Conservation (phyloP, 495 filamentous ascomycete genomes). For the Xylaria intraflava region DNA sequence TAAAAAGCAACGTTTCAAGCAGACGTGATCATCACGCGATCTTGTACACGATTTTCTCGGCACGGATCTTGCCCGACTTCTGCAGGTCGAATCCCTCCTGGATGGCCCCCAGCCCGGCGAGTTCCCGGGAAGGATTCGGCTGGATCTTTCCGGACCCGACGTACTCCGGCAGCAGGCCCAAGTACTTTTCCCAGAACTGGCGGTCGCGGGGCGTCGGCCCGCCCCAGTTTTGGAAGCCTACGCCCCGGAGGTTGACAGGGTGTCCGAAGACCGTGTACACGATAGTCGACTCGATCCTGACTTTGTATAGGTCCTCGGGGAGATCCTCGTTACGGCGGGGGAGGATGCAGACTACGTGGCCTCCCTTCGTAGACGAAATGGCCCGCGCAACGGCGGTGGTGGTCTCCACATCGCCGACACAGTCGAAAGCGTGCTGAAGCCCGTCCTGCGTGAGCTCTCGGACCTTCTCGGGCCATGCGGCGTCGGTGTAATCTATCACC, state of each 20-base stretch:
- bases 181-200: slow-evolving; percentile 22
- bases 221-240: slow-evolving; percentile 16
- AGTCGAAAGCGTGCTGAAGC: slow-evolving; percentile 19
- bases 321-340: slow-evolving; percentile 12
- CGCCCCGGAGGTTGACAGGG: slow-evolving; percentile 5
- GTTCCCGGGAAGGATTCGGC: slow-evolving; percentile 15
- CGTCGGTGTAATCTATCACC: slow-evolving; percentile 50
- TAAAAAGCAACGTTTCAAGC: too few relatives aligned
- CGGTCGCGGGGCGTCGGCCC: slow-evolving; percentile 18
- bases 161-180: slow-evolving; percentile 16
- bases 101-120: slow-evolving; percentile 28
- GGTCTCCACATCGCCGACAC: slow-evolving; percentile 10
- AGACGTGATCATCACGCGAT: slow-evolving; percentile 17
- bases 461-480: slow-evolving; percentile 18
- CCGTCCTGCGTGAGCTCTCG: slow-evolving; percentile 16
- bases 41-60: slow-evolving; percentile 32
- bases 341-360: slow-evolving; percentile 16
- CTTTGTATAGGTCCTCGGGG: slow-evolving; percentile 14
- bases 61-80: slow-evolving; percentile 26
- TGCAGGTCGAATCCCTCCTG: slow-evolving; percentile 25
- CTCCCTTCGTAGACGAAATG: slow-evolving; percentile 17
- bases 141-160: slow-evolving; percentile 18
- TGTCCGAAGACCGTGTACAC: slow-evolving; percentile 22
- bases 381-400: slow-evolving; percentile 8
- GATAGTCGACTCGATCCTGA: slow-evolving; percentile 22